Conservation (phyloP, 257 asterid genomes). For the Cruciata laevipes region DNA sequence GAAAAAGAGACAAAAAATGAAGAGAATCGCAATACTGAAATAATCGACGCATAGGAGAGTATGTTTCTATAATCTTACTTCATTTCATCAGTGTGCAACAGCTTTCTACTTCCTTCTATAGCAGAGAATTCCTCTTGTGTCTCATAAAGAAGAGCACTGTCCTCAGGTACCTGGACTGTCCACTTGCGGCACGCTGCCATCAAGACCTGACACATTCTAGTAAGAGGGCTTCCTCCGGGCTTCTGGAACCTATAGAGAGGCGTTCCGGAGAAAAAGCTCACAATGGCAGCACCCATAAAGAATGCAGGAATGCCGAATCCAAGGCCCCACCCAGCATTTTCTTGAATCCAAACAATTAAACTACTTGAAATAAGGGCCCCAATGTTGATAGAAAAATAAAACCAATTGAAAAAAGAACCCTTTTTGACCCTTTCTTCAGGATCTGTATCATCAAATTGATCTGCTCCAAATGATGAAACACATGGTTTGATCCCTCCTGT, state of each 20-base stretch:
- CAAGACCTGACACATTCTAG: slow-evolving; percentile 87
- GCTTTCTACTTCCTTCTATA: slow-evolving; percentile 87
- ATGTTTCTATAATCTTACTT: slow-evolving; percentile 30
- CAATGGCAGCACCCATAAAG: slow-evolving; percentile 75
- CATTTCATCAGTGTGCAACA: slow-evolving; percentile 74
- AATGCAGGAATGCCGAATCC: slow-evolving; percentile 91
- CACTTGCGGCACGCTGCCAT: slow-evolving; percentile 76
- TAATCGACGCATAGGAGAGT: background rate
- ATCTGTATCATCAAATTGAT: slow-evolving; percentile 95
- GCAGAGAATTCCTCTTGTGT: slow-evolving; percentile 72
- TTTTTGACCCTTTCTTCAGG: slow-evolving; percentile 72
- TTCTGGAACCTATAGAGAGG: slow-evolving; percentile 83
- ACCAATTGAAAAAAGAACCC: slow-evolving; percentile 98
- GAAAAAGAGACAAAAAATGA: background rate
- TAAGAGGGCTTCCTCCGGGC: slow-evolving; percentile 97
- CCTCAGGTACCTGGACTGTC: slow-evolving; percentile 49
- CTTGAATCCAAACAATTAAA: slow-evolving; percentile 93
- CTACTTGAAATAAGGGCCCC: slow-evolving; percentile 88
- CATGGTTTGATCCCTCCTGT: slow-evolving; percentile 98
- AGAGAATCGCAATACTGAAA: background rate
- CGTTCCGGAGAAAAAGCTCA: slow-evolving; percentile 77
- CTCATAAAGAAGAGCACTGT: slow-evolving; percentile 68
- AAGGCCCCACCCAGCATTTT: slow-evolving; percentile 93
- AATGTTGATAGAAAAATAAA: slow-evolving; percentile 78
- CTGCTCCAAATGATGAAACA: slow-evolving; percentile 94